Base-by-base conservation (phyloP, 192 early-diverging fungal species). In the Coemansia sp. region DNA sequence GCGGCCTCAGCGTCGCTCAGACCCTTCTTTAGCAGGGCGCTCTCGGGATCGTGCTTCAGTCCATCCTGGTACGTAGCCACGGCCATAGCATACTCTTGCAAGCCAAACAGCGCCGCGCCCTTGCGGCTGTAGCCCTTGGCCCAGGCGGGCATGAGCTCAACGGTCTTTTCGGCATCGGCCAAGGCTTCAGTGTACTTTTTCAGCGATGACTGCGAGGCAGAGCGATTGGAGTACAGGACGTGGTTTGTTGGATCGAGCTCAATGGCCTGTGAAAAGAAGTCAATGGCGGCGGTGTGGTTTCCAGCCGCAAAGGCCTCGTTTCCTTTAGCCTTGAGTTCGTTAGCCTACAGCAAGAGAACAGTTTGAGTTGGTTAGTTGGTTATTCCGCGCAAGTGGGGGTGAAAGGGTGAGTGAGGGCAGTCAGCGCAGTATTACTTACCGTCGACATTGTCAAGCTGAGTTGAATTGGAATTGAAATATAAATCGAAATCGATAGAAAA, bases 181-280 rank as follows among this genome's bases (percentile, higher is more conserved):
- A 94, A 82, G 3, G 95, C 95, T 64, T 90, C 85, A 28, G 85
- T 73, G 70, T 91, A 97, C 64, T 93, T 72, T 72, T 92, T 92
- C 62, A 90, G 80, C 66, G 90, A 91, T 19, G 94, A 84, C 64
- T 92, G 92, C 52, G 89, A 83, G 10, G 93, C 94, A 7, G 95
- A 96, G 69, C 94, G 92, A 88, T 97, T 97, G 8, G 94, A 95
- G 78, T 92, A 96, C 40, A 97, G 85, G 33, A 97, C 94, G 75
- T 96, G 94, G 88, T 97, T 97, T 59, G 78, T 72, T 13, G 93
- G 84, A 67, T 95, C 95, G 58, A 91, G 80, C n/a, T 90, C 89
- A 67, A 95, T 95, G 21, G 94, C 95, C 67, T 93, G 73, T 43
- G 94, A 86, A 69, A 96, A 97, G 57, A 75, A 78, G 61, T 89